Percentiles rank a stretch among this genome's conserved stretches.
Evolutionary conservation across 2,329 filamentous ascomycete species (phyloP).

Genomic region (Apiospora marii): DNA sequence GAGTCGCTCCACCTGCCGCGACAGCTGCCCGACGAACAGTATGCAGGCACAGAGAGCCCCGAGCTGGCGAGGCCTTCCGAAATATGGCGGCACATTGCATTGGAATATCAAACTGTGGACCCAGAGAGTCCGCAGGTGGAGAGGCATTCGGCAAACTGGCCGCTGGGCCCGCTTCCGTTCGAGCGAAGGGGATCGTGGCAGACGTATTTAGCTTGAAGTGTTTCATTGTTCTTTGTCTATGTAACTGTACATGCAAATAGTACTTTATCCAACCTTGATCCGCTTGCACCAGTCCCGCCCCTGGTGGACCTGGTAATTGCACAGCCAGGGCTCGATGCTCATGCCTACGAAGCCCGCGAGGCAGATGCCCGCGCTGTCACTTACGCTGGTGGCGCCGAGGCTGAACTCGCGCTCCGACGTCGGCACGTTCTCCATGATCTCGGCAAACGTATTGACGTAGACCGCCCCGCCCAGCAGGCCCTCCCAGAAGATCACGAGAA

Average conservation of each 20-base stretch:
- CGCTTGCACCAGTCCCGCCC: constrained; percentile 78
- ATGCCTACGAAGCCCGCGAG: constrained; percentile 87
- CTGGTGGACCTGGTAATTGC: constrained; percentile 82
- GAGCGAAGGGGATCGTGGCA: background rate
- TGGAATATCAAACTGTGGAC: background rate
- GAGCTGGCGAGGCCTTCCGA: background rate
- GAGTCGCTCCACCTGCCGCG: background rate
- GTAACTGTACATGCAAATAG: background rate
- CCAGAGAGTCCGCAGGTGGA: background rate
- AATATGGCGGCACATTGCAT: background rate
- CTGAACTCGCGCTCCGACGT: constrained; percentile 88
- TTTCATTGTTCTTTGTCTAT: background rate
- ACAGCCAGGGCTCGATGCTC: constrained; percentile 81
- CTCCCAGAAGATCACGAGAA: constrained; percentile 90
- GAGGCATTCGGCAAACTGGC: background rate
- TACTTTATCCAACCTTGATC: constrained; percentile 51
- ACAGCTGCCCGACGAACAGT: background rate
- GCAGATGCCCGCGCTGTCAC: constrained; percentile 90
- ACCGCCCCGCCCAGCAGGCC: constrained; percentile 89
- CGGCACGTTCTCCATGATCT: constrained; percentile 85
- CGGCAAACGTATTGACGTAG: constrained; percentile 95
- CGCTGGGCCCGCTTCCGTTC: background rate
- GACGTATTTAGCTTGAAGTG: background rate
- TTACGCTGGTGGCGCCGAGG: constrained; percentile 87
- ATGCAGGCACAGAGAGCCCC: background rate